Evolutionary conservation across 352 stramenopile genomes (phyloP).

Genomic region (Phytophthora meadii): DNA sequence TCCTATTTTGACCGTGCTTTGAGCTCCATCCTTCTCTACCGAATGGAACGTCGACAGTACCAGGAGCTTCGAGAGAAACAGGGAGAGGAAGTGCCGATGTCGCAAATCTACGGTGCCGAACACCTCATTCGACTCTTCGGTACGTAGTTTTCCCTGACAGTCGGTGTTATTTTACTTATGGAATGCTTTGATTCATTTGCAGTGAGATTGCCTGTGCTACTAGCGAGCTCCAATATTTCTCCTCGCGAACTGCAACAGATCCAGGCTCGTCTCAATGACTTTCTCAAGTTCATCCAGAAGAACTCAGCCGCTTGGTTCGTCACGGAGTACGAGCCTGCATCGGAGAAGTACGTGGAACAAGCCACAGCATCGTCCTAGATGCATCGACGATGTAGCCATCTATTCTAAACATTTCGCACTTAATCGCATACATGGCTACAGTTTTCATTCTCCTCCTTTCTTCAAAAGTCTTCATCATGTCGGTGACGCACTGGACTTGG

Average conservation of each 20-base stretch:
- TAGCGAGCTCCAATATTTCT: conserved; percentile 66
- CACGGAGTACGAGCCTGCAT: conserved; percentile 65
- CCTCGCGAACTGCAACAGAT: conserved; percentile 69
- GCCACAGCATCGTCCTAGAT: conserved; percentile 26
- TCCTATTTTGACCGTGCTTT: conserved; percentile 92
- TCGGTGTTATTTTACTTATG: conserved; percentile 2
- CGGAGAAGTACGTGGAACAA: conserved; percentile 65
- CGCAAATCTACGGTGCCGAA: conserved; percentile 93
- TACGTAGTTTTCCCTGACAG: conserved; percentile 33
- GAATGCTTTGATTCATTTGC: conserved; percentile 6
- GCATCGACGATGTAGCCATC: conserved; percentile 16
- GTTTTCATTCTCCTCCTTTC: conserved; percentile 10
- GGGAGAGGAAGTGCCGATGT: conserved; percentile 60
- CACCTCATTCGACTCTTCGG: conserved; percentile 92
- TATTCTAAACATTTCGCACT: conserved; percentile 12
- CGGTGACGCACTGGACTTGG: conserved; percentile 22
- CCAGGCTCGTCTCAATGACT: conserved; percentile 80
- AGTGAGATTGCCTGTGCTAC: conserved; percentile 85
- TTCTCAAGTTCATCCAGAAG: conserved; percentile 87
- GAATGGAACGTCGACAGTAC: conserved; percentile 91
- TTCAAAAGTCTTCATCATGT: conserved; percentile 2
- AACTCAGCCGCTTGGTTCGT: conserved; percentile 75
- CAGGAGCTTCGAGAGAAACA: conserved; percentile 74
- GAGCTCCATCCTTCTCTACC: conserved; percentile 91
- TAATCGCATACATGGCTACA: conserved; percentile 9